phyloP scores from a whole-genome alignment of 2,329 filamentous ascomycete species.

The Myriosclerotinia curreyana region DNA sequence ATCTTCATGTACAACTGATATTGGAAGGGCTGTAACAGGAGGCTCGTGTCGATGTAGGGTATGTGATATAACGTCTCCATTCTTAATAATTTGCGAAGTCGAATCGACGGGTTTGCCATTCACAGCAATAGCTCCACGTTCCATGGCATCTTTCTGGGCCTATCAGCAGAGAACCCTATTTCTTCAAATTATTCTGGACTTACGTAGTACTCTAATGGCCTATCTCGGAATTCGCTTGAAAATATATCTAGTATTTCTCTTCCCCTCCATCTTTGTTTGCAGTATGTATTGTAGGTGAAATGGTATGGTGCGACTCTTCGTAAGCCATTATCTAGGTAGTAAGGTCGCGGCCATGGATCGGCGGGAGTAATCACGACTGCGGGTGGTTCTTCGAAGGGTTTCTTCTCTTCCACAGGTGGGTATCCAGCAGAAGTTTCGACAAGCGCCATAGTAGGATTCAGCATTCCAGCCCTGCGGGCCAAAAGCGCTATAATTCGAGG shows the following conservation, averaged over 20 bases:
- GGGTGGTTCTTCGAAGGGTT: slow-evolving; percentile 45
- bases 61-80: slow-evolving; percentile 89
- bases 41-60: slow-evolving; percentile 95
- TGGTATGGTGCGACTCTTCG: slow-evolving; percentile 83
- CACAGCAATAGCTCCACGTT: slow-evolving; percentile 72
- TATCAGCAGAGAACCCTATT: slow-evolving; percentile 30
- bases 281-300: slow-evolving; percentile 91
- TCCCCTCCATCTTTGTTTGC: slow-evolving; percentile 90
- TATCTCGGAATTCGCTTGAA: slow-evolving; percentile 84
- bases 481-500: slow-evolving; percentile 51
- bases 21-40: slow-evolving; percentile 76
- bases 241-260: slow-evolving; percentile 83
- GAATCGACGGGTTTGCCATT: slow-evolving; percentile 68
- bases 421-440: slow-evolving; percentile 33
- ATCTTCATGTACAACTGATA: slow-evolving; percentile 85
- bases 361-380: slow-evolving; percentile 51
- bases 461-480: slow-evolving; percentile 46
- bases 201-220: slow-evolving; percentile 82
- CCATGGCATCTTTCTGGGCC: slow-evolving; percentile 67
- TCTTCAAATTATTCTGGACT: slow-evolving; percentile 33
- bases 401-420: slow-evolving; percentile 39
- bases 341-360: slow-evolving; percentile 62
- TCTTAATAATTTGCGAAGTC: slow-evolving; percentile 70
- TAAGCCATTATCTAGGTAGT: slow-evolving; percentile 79
- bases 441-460: slow-evolving; percentile 46